phyloP scores from a whole-genome alignment of 1,139 yeast genomes.

The Saccharomyces hybrid region DNA sequence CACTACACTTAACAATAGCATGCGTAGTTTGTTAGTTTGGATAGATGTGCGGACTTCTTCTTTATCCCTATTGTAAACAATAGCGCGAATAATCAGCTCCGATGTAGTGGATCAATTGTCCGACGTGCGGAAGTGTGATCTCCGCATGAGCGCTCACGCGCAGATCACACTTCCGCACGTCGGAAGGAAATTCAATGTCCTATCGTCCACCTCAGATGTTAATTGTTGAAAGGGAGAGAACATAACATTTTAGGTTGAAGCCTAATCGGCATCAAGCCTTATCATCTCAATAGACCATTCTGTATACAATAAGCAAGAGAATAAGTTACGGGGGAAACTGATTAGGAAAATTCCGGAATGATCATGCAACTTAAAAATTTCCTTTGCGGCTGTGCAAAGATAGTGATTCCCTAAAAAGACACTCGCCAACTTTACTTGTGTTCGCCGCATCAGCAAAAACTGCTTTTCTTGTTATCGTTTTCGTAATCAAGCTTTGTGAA shows the following conservation, averaged over 20 bases:
- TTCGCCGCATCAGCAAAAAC: no score
- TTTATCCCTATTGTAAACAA: no score
- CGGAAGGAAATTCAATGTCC: not conserved
- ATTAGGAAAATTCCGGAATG: not conserved
- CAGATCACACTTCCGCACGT: not conserved
- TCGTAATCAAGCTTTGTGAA: not conserved
- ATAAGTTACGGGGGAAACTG: not conserved
- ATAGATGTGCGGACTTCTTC: no score
- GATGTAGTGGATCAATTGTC: not conserved
- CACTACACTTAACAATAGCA: no score
- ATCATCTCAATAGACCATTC: not conserved
- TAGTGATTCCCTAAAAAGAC: no score
- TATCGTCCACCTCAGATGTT: not conserved
- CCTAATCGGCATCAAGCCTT: not conserved
- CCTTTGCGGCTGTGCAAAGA: not conserved
- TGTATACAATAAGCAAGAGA: not conserved
- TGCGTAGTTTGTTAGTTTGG: no score
- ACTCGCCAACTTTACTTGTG: no score
- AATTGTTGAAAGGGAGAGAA: not conserved
- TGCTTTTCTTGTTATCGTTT: not conserved
- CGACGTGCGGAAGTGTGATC: not conserved
- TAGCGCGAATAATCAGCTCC: no score
- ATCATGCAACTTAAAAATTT: not conserved
- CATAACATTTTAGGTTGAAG: not conserved
- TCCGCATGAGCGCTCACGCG: not conserved